These are phyloP conservation scores for Cytospora mali DNA, from an alignment of 2,329 filamentous ascomycete species.

Conservation along the genomic window DNA sequence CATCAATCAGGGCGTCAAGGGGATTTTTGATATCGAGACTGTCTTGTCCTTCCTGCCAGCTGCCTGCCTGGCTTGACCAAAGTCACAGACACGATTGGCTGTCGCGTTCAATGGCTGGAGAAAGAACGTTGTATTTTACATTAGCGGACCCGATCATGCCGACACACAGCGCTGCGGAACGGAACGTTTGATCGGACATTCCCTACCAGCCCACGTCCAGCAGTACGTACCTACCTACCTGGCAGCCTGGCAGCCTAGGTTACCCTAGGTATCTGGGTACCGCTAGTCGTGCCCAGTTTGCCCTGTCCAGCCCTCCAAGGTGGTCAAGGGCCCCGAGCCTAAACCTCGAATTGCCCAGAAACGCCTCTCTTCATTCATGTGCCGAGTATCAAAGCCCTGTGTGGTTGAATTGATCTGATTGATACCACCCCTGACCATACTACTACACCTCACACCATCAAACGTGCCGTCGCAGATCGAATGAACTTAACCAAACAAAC, in stretches of 20 bases:
- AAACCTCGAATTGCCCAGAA: no score
- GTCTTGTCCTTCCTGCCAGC: not conserved
- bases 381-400: not conserved
- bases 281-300: not conserved
- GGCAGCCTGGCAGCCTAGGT: no score
- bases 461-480: not conserved
- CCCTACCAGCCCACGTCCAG: no score
- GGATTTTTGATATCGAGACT: not conserved
- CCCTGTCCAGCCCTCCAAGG: not conserved
- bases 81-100: slow-evolving; percentile 13
- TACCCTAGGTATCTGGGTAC: no score
- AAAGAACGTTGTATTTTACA: not conserved
- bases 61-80: slow-evolving; percentile 6
- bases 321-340: not conserved
- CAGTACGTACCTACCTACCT: no score
- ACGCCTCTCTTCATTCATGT: not conserved
- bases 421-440: not conserved
- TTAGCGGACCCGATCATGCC: not conserved
- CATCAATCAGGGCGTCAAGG: no score
- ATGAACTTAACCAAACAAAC: not conserved
- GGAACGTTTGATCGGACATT: not conserved
- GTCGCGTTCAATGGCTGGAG: not conserved
- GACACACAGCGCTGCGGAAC: not conserved
- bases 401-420: not conserved
- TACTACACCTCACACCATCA: no score